phyloP scores from a whole-genome alignment of 2,329 filamentous ascomycete genomes.

The Aspergillus quadrilineatus region DNA sequence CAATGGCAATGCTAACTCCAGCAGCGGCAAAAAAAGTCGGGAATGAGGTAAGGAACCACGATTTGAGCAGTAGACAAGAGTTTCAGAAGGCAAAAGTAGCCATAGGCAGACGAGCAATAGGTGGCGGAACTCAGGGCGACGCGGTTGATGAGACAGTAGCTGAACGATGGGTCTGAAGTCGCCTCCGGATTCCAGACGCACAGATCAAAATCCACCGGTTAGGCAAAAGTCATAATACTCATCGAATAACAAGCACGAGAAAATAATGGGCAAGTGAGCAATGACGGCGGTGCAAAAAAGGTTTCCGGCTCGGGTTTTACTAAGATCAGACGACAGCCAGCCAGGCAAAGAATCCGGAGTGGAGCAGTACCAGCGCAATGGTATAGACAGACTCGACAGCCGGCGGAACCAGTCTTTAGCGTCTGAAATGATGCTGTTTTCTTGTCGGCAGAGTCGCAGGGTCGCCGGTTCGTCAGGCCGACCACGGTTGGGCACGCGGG shows the following conservation, averaged over 20 bases:
- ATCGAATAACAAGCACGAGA: conserved; percentile 15
- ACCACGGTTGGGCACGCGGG: conserved; percentile 33
- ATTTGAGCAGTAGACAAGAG: conserved; percentile 6
- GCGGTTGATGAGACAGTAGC: conserved; percentile 25
- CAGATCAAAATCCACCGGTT: conserved; percentile 15
- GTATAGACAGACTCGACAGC: not conserved
- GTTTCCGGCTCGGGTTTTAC: conserved; percentile 15
- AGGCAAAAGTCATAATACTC: conserved; percentile 16
- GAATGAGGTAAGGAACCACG: conserved; percentile 7
- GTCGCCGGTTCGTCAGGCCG: conserved; percentile 13
- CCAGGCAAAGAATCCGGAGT: conserved; percentile 21
- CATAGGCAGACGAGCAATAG: conserved; percentile 8
- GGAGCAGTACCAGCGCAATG: conserved; percentile 24
- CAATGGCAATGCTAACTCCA: conserved; percentile 6
- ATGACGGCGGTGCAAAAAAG: conserved; percentile 10
- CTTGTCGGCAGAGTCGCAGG: conserved; percentile 14
- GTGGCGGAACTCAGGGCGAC: conserved; percentile 23
- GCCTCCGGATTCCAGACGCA: conserved; percentile 24
- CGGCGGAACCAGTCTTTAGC: conserved; percentile 22
- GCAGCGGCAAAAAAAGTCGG: conserved; percentile 2
- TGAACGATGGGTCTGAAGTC: conserved; percentile 28
- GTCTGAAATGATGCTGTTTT: conserved; percentile 22
- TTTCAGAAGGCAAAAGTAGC: conserved; percentile 13
- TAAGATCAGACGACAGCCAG: conserved; percentile 21
- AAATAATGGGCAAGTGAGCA: conserved; percentile 7